Evolutionary conservation across 257 asterid species (phyloP), one percentile per base, ranked within the genome.

Genomic region (Cinchona pubescens): DNA sequence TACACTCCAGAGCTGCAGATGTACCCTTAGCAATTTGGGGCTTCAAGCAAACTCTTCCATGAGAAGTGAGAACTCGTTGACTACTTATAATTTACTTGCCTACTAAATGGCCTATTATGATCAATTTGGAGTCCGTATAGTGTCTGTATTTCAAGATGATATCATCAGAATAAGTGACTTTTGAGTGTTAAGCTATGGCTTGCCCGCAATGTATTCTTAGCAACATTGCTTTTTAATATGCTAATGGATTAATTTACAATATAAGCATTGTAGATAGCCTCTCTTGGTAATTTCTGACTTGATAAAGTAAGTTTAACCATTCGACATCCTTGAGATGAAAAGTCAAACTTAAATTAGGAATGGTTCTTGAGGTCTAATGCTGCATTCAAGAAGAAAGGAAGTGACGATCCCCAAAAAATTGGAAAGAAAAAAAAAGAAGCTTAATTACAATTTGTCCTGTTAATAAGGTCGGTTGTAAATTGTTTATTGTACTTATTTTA

Each of bases 1-100:
- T 92, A 59, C 78, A 79, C 19, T 71, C 71, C 65, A 83, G 76
- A 65, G 84, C 79, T 30, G 76, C 70, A 16, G 79, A 75, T 35
- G 85, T 75, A 27, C 75, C 89, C 8, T 35, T 78, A 70, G 11
- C 79, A 16, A 53, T 79, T 42, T 68, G 76, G 16, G 70, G 66
- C 42, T 72, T 73, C 29, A 78, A 78, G 75, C 82, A 56, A 29
- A 78, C 43, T 49, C 56, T 25, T 37, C 42, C 73, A 37, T 15
- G 53, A 73, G 46, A 64, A 34, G 69, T 16, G 69, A 35, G 46
- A 64, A 5, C 46, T 64, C 29, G 35, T 23, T 64, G 23, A 64
- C 49, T 53, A 71, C 56, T 49, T 2, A n/a, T 49, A 12, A 14
- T 2, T 7, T 62, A 7, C 25, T 62, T 30, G 42, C 35, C 68